These are phyloP conservation scores for Umbelopsis sp. DNA, from an alignment of 192 early-diverging fungal genomes.

Conservation along the genomic window DNA sequence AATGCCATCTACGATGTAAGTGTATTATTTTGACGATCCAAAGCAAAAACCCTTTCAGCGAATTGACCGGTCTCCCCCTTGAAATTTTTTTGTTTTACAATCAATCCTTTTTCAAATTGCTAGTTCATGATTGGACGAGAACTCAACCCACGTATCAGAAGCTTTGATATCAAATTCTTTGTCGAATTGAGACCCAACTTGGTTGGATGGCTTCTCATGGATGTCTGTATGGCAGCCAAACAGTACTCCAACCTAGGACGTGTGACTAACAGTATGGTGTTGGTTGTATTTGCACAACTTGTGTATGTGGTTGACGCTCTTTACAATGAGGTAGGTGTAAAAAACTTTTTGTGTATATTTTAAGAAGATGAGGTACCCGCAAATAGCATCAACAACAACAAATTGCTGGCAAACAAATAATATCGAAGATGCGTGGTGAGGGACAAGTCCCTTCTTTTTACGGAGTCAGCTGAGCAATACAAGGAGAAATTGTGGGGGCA, in stretches of 20 bases:
- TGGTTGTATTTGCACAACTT: constrained; percentile 76
- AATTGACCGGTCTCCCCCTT: too few relatives aligned
- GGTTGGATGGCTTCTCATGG: constrained; percentile 86
- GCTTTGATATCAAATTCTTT: constrained; percentile 91
- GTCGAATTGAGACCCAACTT: constrained; percentile 93
- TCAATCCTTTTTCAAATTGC: not conserved
- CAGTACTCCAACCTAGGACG: constrained; percentile 68
- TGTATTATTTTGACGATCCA: not conserved
- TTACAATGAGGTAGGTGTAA: constrained; percentile 55
- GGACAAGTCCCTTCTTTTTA: too few relatives aligned
- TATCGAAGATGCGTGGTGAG: too few relatives aligned
- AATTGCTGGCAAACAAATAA: not conserved
- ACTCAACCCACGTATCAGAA: constrained; percentile 86
- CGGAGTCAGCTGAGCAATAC: not conserved
- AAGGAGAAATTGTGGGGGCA: too few relatives aligned
- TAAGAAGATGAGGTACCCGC: not conserved
- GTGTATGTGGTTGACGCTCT: constrained; percentile 90
- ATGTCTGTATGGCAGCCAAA: constrained; percentile 72
- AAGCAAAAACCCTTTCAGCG: not conserved
- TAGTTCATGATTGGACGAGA: constrained; percentile 94
- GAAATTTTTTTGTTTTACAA: not conserved
- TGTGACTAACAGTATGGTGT: constrained; percentile 79
- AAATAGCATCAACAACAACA: not conserved
- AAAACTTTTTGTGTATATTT: too few relatives aligned
- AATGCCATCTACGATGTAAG: constrained; percentile 83